Percentiles rank a stretch among this genome's conserved stretches.
Conservation (phyloP, 2,329 filamentous ascomycete genomes). For the Monosporascus sp. region DNA sequence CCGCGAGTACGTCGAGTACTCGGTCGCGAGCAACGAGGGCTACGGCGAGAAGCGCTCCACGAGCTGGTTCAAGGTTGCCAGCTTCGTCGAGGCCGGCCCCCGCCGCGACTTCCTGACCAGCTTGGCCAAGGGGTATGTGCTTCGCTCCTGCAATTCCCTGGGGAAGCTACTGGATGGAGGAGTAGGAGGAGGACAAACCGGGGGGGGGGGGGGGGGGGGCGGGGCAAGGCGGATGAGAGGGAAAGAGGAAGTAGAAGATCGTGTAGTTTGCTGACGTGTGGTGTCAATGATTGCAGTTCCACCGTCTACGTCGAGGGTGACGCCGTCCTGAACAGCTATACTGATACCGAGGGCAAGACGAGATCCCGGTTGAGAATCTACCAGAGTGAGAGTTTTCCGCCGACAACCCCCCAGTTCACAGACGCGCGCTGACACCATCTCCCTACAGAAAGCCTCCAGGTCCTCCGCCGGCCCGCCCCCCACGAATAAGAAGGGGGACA, state of each 20-base stretch:
- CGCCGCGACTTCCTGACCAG: slow-evolving; percentile 66
- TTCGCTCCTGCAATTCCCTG: slow-evolving; percentile 1
- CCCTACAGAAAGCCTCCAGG: slow-evolving; percentile 39
- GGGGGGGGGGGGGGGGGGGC: too few relatives aligned
- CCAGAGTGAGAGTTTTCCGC: slow-evolving; percentile 60
- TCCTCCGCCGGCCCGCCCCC: slow-evolving; percentile 32
- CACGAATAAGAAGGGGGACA: slow-evolving; percentile 3
- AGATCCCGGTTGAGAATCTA: slow-evolving; percentile 61
- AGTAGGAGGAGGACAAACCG: background rate
- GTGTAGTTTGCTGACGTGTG: slow-evolving; percentile 6
- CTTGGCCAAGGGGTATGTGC: slow-evolving; percentile 78
- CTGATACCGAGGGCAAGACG: slow-evolving; percentile 66
- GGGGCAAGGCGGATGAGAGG: too few relatives aligned
- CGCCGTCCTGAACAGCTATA: slow-evolving; percentile 60
- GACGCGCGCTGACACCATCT: background rate
- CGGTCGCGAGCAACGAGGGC: slow-evolving; percentile 65
- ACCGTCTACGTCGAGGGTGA: slow-evolving; percentile 82
- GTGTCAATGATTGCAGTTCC: slow-evolving; percentile 45
- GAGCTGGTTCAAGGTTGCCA: slow-evolving; percentile 79
- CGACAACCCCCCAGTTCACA: background rate
- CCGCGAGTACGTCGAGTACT: slow-evolving; percentile 70
- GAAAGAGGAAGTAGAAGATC: background rate
- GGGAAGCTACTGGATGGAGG: background rate
- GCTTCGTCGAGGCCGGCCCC: slow-evolving; percentile 63
- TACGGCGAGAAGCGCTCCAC: slow-evolving; percentile 65